phyloP scores from a whole-genome alignment of 2,329 filamentous ascomycete genomes.

The Penicillium palitans region DNA sequence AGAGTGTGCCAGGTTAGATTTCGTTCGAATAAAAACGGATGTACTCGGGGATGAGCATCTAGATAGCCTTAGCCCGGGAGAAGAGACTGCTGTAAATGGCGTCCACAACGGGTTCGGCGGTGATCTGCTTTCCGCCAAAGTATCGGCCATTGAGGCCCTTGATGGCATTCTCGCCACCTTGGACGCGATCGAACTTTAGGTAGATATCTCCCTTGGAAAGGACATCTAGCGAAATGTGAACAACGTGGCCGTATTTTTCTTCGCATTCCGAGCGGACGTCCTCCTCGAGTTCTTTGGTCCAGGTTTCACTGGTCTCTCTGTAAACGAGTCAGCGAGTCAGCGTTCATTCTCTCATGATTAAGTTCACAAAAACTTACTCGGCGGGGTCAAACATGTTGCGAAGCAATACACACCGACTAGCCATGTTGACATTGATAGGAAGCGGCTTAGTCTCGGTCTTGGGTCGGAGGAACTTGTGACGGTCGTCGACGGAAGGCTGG shows the following conservation, averaged over 20 bases:
- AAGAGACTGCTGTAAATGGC: constrained; percentile 98
- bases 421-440: constrained; percentile 84
- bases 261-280: constrained; percentile 93
- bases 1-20: constrained; percentile 27
- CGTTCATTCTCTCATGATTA: neutral
- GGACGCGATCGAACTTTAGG: constrained; percentile 94
- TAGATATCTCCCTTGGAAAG: constrained; percentile 96
- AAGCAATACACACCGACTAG: constrained; percentile 88
- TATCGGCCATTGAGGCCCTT: constrained; percentile 96
- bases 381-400: constrained; percentile 93
- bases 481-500: constrained; percentile 59
- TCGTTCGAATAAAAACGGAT: constrained; percentile 27
- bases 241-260: constrained; percentile 92
- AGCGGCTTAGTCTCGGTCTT: constrained; percentile 76
- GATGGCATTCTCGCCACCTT: constrained; percentile 95
- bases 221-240: constrained; percentile 92
- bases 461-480: constrained; percentile 72
- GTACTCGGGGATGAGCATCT: constrained; percentile 32
- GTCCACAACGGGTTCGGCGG: constrained; percentile 93
- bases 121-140: constrained; percentile 91
- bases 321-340: constrained; percentile 45
- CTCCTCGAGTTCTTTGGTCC: constrained; percentile 91
- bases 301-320: constrained; percentile 81
- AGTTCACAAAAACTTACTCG: constrained; percentile 64
- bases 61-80: constrained; percentile 80